These are phyloP conservation scores for Lentinula novae-zelandiae DNA, from an alignment of 1,284 basidiomycete genomes.

Conservation along the genomic window DNA sequence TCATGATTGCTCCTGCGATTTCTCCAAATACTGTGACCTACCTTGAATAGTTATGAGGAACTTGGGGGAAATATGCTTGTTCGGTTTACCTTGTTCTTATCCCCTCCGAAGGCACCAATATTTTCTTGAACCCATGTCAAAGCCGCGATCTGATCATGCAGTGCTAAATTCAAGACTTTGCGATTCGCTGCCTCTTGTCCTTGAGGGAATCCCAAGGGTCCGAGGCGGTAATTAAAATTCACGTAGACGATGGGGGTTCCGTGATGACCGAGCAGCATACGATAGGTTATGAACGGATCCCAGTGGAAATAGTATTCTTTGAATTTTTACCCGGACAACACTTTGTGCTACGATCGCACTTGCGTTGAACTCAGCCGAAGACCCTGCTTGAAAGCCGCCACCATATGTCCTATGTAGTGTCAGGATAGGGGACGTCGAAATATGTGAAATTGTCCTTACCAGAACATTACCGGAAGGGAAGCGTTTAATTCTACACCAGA, in stretches of 20 bases:
- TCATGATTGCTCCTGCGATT: constrained; percentile 49
- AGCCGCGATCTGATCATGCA: constrained; percentile 30
- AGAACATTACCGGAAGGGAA: constrained; percentile 35
- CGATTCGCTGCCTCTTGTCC: constrained; percentile 27
- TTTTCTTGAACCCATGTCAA: constrained; percentile 34
- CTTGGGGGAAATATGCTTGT: neutral
- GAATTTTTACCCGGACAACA: constrained; percentile 33
- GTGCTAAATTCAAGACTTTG: constrained; percentile 30
- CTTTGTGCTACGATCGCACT: constrained; percentile 42
- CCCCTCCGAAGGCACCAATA: constrained; percentile 36
- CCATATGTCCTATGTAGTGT: constrained; percentile 28
- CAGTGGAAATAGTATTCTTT: neutral
- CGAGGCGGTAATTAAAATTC: constrained; percentile 42
- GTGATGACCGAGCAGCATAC: constrained; percentile 21
- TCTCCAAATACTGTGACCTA: constrained; percentile 53
- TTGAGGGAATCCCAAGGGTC: constrained; percentile 36
- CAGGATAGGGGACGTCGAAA: too few species aligned
- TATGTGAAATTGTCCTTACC: constrained; percentile 13
- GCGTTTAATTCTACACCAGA: constrained; percentile 23
- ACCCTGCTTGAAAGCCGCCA: constrained; percentile 33
- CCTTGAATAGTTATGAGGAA: neutral
- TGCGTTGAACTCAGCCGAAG: constrained; percentile 33
- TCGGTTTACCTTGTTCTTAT: constrained; percentile 26
- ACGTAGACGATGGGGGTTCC: constrained; percentile 55
- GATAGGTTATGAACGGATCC: neutral